Evolutionary conservation across 192 early-diverging fungal species (phyloP).

Genomic region (Spinellus fusiger): DNA sequence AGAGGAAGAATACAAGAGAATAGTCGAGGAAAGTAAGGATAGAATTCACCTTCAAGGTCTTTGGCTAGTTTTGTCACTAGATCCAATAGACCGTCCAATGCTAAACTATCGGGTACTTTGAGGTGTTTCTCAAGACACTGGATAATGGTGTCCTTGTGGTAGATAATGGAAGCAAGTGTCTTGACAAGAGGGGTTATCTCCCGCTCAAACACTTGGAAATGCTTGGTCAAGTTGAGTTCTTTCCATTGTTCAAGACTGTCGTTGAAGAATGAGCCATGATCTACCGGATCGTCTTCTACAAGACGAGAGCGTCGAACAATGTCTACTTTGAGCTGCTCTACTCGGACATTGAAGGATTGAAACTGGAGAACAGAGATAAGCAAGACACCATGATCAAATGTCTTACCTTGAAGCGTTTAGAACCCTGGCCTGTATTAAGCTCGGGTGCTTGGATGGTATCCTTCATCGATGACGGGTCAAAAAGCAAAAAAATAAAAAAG

Average conservation of each 20-base stretch:
- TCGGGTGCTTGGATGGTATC: constrained; percentile 39
- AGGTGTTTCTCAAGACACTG: constrained; percentile 60
- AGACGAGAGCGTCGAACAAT: constrained; percentile 56
- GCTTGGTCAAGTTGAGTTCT: constrained; percentile 86
- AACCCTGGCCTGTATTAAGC: constrained; percentile 59
- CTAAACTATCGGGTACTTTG: constrained; percentile 52
- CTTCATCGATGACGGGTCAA: too few relatives aligned
- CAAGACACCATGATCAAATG: not conserved
- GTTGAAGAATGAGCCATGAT: constrained; percentile 75
- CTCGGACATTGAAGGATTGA: constrained; percentile 65
- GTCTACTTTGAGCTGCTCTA: constrained; percentile 80
- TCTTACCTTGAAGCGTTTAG: constrained; percentile 61
- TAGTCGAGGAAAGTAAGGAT: constrained; percentile 68
- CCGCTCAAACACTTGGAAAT: constrained; percentile 67
- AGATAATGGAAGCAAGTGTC: constrained; percentile 83
- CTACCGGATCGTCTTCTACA: constrained; percentile 53
- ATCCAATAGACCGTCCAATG: constrained; percentile 78
- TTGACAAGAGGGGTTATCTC: constrained; percentile 59
- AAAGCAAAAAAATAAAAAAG: not conserved
- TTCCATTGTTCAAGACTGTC: constrained; percentile 76
- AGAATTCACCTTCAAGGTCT: constrained; percentile 91
- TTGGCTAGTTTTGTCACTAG: constrained; percentile 75
- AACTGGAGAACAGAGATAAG: constrained; percentile 43
- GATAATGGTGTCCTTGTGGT: constrained; percentile 81
- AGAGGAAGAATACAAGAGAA: constrained; percentile 58